These are phyloP conservation scores for Aureobasidium sp. DNA, from an alignment of 2,329 filamentous ascomycete species.

Conservation along the genomic window DNA sequence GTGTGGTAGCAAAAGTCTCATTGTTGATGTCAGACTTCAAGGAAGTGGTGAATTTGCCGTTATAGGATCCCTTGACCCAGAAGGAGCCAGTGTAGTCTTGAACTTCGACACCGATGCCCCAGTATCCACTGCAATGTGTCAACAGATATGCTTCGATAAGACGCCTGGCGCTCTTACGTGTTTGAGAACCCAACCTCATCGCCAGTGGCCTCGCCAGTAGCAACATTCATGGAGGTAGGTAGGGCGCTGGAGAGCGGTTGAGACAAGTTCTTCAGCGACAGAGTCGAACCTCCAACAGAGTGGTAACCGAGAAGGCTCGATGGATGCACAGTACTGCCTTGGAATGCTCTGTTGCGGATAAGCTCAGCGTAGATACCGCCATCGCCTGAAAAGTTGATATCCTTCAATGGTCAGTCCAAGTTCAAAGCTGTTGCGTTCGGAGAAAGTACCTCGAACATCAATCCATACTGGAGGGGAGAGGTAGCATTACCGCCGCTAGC, in stretches of 20 bases:
- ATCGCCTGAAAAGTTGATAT: slow-evolving; percentile 58
- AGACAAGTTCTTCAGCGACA: slow-evolving; percentile 40
- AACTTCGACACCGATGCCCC: slow-evolving; percentile 24
- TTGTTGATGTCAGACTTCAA: slow-evolving; percentile 17
- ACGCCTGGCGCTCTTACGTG: slow-evolving; percentile 26
- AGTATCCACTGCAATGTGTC: slow-evolving; percentile 18
- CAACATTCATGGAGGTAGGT: slow-evolving; percentile 41
- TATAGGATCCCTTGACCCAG: slow-evolving; percentile 25
- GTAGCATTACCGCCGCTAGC: slow-evolving; percentile 31
- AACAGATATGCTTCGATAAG: not conserved
- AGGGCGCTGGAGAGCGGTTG: slow-evolving; percentile 45
- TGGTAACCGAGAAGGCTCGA: slow-evolving; percentile 44
- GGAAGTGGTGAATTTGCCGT: slow-evolving; percentile 22
- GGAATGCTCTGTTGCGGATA: slow-evolving; percentile 60
- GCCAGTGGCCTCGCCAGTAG: slow-evolving; percentile 28
- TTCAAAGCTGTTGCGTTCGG: not conserved
- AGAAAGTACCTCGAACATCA: slow-evolving; percentile 33
- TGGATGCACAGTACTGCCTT: slow-evolving; percentile 39
- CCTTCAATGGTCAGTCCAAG: slow-evolving; percentile 28
- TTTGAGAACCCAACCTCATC: slow-evolving; percentile 36
- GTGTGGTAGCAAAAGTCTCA: slow-evolving; percentile 13
- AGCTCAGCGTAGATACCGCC: slow-evolving; percentile 62
- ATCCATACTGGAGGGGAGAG: slow-evolving; percentile 32
- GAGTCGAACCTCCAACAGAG: slow-evolving; percentile 42
- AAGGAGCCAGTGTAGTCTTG: slow-evolving; percentile 28